Base-by-base conservation (phyloP, 352 stramenopile genomes). In the Phytophthora colocasiae region DNA sequence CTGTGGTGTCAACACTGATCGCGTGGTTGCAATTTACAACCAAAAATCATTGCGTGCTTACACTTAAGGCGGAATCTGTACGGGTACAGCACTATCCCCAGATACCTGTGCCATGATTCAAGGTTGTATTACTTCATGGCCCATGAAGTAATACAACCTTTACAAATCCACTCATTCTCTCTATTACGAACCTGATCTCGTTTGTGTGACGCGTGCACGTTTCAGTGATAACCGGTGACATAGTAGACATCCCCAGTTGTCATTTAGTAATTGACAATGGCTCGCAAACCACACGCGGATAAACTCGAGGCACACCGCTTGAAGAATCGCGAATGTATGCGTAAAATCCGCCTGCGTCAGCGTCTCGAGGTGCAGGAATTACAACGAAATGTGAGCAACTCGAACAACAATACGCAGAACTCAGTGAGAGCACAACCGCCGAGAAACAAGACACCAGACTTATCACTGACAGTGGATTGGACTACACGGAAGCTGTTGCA, bases 261-360 rank as follows among this genome's bases (percentile, higher is more conserved):
- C 31, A 36, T 36, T 36, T 36, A 36, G 31, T 36, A 8, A 36
- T 36, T 36, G 31, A 9, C 29, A 34, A 36, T 36, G n/a, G 38
- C 38, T 43, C 38, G 38, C 38, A 43, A 43, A 22, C 38, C 4
- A 9, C 4, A 4, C n/a, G 4, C n/a, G 7, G n/a, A 43, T 22
- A 9, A 43, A 14, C 38, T 19, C 15, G 15, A 43, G 38, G n/a
- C 38, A 3, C 38, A 43, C 15, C 38, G 66, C 29, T 7, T 58
- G 26, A 70, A 58, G 44, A 83, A 75, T 45, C 72, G 72, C 26
- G 71, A 78, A 34, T 66, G 59, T 26, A 83, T 79, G 75, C 68
- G 69, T 17, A 69, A 70, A 34, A 68, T 53, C 17, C 60, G 75
- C 0, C 75, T 71, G 27, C 61, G 69, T 0, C 69, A 80, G 62